Conservation (phyloP, 805 yeast genomes). For the Helenozyma baotianmanensis region DNA sequence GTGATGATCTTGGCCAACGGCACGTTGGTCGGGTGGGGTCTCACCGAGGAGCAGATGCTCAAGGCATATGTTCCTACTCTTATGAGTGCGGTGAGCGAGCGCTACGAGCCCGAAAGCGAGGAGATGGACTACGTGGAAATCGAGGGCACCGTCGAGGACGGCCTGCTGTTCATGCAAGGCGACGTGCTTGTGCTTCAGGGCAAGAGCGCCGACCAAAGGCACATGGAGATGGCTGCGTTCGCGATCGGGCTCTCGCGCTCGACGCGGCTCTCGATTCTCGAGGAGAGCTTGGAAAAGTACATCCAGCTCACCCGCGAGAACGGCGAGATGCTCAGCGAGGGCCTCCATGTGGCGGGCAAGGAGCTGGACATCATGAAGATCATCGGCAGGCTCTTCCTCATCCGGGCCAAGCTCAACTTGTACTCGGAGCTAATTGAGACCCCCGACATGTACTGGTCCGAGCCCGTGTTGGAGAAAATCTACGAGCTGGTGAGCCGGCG, state of each 20-base stretch:
- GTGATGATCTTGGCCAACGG: slow-evolving; percentile 73
- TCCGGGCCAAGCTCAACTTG: slow-evolving; percentile 78
- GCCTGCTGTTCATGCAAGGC: slow-evolving; percentile 46
- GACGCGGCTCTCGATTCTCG: slow-evolving; percentile 78
- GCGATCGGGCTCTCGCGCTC: slow-evolving; percentile 84
- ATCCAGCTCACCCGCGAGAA: slow-evolving; percentile 58
- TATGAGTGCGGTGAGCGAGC: slow-evolving; percentile 37
- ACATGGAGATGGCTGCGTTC: slow-evolving; percentile 81
- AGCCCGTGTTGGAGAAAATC: slow-evolving; percentile 74
- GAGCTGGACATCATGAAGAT: slow-evolving; percentile 60
- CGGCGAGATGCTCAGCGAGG: slow-evolving; percentile 63
- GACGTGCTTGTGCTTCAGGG: slow-evolving; percentile 71
- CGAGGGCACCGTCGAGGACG: slow-evolving; percentile 23
- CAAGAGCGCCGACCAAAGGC: slow-evolving; percentile 33
- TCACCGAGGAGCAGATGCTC: slow-evolving; percentile 50
- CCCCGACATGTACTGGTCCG: slow-evolving; percentile 92
- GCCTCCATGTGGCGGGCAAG: slow-evolving; percentile 39
- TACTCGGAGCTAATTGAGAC: slow-evolving; percentile 88
- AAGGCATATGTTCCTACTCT: slow-evolving; percentile 51
- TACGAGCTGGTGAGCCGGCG: slow-evolving; percentile 67
- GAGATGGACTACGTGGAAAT: slow-evolving; percentile 76
- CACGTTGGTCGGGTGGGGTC: slow-evolving; percentile 79
- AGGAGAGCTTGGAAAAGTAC: slow-evolving; percentile 64
- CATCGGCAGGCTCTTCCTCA: slow-evolving; percentile 69
- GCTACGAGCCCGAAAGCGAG: slow-evolving; percentile 61